These are phyloP conservation scores for Suillus subalutaceus DNA, from an alignment of 768 basidiomycete species.

Conservation along the genomic window DNA sequence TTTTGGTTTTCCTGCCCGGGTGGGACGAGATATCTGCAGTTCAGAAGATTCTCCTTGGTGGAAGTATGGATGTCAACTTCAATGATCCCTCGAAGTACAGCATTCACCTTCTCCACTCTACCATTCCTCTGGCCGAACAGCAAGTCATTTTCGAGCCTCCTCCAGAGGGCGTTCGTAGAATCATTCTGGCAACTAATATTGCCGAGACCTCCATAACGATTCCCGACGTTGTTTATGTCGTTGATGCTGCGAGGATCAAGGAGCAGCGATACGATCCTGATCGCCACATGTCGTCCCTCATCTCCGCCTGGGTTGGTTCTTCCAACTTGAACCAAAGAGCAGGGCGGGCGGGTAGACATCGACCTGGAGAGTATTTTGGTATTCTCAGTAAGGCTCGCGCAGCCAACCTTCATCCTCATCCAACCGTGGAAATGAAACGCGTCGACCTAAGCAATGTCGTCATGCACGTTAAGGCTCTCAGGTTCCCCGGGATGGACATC, in stretches of 20 bases:
- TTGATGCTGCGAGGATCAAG: slow-evolving; percentile 88
- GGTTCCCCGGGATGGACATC: slow-evolving; percentile 83
- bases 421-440: slow-evolving; percentile 94
- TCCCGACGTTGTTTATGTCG: slow-evolving; percentile 92
- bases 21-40: slow-evolving; percentile 88
- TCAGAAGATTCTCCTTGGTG: slow-evolving; percentile 60
- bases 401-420: slow-evolving; percentile 68
- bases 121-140: slow-evolving; percentile 86
- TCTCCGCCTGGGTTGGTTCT: slow-evolving; percentile 88
- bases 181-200: slow-evolving; percentile 94
- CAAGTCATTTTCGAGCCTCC: slow-evolving; percentile 89
- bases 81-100: slow-evolving; percentile 56
- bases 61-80: slow-evolving; percentile 62
- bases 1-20: slow-evolving; percentile 90
- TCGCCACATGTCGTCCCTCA: slow-evolving; percentile 84
- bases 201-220: slow-evolving; percentile 96
- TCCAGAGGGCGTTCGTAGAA: slow-evolving; percentile 71
- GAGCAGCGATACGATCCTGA: slow-evolving; percentile 89
- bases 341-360: slow-evolving; percentile 90
- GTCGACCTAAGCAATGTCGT: slow-evolving; percentile 89
- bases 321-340: slow-evolving; percentile 92
- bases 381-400: slow-evolving; percentile 70
- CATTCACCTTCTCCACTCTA: slow-evolving; percentile 87
- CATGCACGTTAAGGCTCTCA: slow-evolving; percentile 95
- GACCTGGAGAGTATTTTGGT: slow-evolving; percentile 90